Percentiles rank a stretch among this genome's conserved stretches.
These are phyloP conservation scores for Aspergillus sp. DNA, from an alignment of 2,329 filamentous ascomycete genomes.

Conservation along the genomic window DNA sequence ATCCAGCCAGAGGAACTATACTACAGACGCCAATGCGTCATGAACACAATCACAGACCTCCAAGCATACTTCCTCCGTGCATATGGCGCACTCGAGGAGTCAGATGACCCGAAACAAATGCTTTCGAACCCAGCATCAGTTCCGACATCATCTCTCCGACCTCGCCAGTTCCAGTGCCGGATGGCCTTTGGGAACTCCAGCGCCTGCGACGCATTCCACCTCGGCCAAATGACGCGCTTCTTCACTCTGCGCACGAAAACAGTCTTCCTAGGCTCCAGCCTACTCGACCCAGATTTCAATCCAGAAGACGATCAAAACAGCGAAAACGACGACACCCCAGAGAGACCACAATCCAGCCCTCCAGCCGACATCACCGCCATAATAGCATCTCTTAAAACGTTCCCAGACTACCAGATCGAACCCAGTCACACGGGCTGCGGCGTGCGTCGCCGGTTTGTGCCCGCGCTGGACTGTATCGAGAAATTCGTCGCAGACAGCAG, in stretches of 20 bases:
- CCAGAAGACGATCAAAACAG: slow-evolving; percentile 5
- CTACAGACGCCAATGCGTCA: slow-evolving; percentile 30
- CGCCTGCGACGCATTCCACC: slow-evolving; percentile 36
- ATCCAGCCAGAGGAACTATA: slow-evolving; percentile 32
- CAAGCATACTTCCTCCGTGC: slow-evolving; percentile 34
- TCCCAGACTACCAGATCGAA: slow-evolving; percentile 37
- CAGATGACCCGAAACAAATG: slow-evolving; percentile 9
- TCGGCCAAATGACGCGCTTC: slow-evolving; percentile 37
- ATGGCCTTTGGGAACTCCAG: slow-evolving; percentile 33
- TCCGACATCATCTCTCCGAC: slow-evolving; percentile 11
- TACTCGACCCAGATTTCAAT: slow-evolving; percentile 27
- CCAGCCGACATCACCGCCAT: slow-evolving; percentile 24
- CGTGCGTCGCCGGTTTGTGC: slow-evolving; percentile 31
- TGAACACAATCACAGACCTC: slow-evolving; percentile 35
- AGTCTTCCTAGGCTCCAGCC: slow-evolving; percentile 31
- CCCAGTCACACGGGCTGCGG: slow-evolving; percentile 33
- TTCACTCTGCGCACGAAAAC: slow-evolving; percentile 33
- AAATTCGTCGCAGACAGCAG: slow-evolving; percentile 24
- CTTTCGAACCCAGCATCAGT: slow-evolving; percentile 6
- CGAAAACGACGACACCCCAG: neutral
- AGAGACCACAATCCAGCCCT: slow-evolving; percentile 4
- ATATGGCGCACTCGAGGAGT: slow-evolving; percentile 30
- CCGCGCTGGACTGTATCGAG: slow-evolving; percentile 30
- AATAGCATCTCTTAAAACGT: slow-evolving; percentile 30
- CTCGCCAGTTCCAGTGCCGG: slow-evolving; percentile 30